A percentile compares a stretch with the other conserved stretches of the same genome.
Conservation (phyloP, 176 grass and related monocot genomes). For the Guadua angustifolia region DNA sequence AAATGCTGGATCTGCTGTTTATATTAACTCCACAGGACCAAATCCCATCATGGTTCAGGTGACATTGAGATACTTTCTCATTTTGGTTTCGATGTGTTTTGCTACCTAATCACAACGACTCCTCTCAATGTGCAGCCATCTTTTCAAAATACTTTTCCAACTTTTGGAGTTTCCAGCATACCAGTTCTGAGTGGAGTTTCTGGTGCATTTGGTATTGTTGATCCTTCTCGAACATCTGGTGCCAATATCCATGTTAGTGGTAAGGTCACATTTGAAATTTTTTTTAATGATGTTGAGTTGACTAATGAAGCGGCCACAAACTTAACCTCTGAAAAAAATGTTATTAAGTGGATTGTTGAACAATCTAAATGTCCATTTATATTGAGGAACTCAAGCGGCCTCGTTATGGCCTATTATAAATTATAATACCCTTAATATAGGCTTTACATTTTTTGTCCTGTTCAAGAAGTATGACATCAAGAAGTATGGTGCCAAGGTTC, state of each 20-base stretch:
- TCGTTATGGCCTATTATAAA: not conserved
- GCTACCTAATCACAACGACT: constrained; percentile 16
- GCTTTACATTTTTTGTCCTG: too few species aligned
- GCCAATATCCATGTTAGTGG: constrained; percentile 46
- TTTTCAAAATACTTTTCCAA: constrained; percentile 64
- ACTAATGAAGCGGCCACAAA: not conserved
- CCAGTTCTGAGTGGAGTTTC: constrained; percentile 66
- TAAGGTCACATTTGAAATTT: constrained; percentile 38
- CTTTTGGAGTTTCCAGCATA: constrained; percentile 56
- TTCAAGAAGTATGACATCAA: too few species aligned
- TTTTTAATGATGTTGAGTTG: not conserved
- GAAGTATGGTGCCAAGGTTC: constrained; percentile 85
- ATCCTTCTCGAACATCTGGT: constrained; percentile 58
- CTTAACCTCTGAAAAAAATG: not conserved
- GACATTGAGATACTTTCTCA: constrained; percentile 26
- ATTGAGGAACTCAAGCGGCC: not conserved
- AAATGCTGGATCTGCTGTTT: constrained; percentile 85
- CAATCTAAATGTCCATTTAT: not conserved
- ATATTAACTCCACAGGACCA: constrained; percentile 82
- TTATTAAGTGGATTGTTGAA: constrained; percentile 6
- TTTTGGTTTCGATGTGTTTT: constrained; percentile 31
- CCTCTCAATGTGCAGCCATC: constrained; percentile 64
- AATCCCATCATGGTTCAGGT: constrained; percentile 99
- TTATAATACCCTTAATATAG: not conserved
- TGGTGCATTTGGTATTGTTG: constrained; percentile 61